Percentiles rank a stretch among this genome's conserved stretches.
phyloP scores from a whole-genome alignment of 352 stramenopile species.

The Globisporangium cylindrosporum region DNA sequence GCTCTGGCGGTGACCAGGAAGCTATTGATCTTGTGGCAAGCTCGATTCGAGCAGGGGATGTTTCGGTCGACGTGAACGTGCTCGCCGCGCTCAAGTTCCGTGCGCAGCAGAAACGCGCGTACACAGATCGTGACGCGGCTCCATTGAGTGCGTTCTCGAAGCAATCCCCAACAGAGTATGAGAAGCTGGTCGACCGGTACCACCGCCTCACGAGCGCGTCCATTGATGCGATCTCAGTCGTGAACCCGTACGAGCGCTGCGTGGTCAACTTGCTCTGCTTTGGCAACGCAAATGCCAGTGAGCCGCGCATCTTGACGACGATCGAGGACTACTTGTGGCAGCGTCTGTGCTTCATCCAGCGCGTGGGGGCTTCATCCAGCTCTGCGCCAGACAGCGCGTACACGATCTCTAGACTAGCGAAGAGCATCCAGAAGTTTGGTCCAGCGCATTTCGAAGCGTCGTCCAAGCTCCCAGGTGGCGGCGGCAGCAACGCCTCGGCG shows the following conservation, averaged over 20 bases:
- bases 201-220: conserved; percentile 67
- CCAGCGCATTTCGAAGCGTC: conserved; percentile 66
- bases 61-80: conserved; percentile 53
- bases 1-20: conserved; percentile 70
- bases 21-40: conserved; percentile 54
- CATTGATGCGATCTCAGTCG: conserved; percentile 64
- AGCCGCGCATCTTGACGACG: conserved; percentile 70
- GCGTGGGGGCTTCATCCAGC: conserved; percentile 23
- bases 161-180: conserved; percentile 63
- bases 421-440: conserved; percentile 77
- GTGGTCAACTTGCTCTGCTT: conserved; percentile 82
- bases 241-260: conserved; percentile 75
- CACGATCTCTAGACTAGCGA: conserved; percentile 56
- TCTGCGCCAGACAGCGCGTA: conserved; percentile 55
- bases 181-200: conserved; percentile 61
- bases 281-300: conserved; percentile 73
- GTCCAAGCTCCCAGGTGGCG: conserved; percentile 24
- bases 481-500: conserved; percentile 39
- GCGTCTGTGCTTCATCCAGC: conserved; percentile 78
- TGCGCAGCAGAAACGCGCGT: conserved; percentile 53
- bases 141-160: conserved; percentile 58
- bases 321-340: conserved; percentile 89
- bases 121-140: conserved; percentile 31
- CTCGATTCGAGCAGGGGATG: conserved; percentile 37
- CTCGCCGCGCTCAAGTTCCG: conserved; percentile 60